Percentiles rank a stretch among this genome's conserved stretches.
Evolutionary conservation across 139 green algal species (phyloP).

Genomic region (Trebouxia sp.): DNA sequence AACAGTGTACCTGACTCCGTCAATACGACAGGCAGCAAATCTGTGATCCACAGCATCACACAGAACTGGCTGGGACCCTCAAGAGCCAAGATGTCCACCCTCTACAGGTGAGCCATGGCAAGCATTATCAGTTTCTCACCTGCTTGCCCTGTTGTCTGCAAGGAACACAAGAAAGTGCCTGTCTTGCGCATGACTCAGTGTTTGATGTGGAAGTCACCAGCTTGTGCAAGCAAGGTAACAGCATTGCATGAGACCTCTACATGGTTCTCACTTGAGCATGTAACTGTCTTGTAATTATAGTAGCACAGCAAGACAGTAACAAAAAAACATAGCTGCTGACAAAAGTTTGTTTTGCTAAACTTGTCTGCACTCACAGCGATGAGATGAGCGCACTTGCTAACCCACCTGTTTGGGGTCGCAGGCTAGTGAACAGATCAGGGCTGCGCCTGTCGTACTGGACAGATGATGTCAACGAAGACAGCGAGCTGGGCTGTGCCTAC

Average conservation of each 20-base stretch:
- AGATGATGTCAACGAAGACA: slow-evolving; percentile 1
- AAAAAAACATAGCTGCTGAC: neutral
- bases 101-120: slow-evolving; percentile 29
- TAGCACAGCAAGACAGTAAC: too few relatives aligned
- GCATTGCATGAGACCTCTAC: too few relatives aligned
- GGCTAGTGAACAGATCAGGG: slow-evolving; percentile 37
- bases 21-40: neutral
- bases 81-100: slow-evolving; percentile 26
- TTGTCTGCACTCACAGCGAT: neutral
- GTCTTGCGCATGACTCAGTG: too few relatives aligned
- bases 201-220: too few relatives aligned
- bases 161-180: too few relatives aligned
- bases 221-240: too few relatives aligned
- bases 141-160: too few relatives aligned
- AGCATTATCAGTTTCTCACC: too few relatives aligned
- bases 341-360: neutral
- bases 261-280: too few relatives aligned
- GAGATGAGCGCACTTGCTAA: neutral
- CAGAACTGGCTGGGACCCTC: slow-evolving; percentile 21
- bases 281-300: too few relatives aligned
- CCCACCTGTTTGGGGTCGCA: neutral
- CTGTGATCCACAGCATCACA: neutral
- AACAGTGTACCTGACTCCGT: neutral
- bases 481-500: neutral
- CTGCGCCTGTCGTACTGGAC: slow-evolving; percentile 40